A percentile compares a stretch with the other conserved stretches of the same genome.
Evolutionary conservation across 2,329 filamentous ascomycete genomes (phyloP).

Genomic region (Ophiobolus disseminans): DNA sequence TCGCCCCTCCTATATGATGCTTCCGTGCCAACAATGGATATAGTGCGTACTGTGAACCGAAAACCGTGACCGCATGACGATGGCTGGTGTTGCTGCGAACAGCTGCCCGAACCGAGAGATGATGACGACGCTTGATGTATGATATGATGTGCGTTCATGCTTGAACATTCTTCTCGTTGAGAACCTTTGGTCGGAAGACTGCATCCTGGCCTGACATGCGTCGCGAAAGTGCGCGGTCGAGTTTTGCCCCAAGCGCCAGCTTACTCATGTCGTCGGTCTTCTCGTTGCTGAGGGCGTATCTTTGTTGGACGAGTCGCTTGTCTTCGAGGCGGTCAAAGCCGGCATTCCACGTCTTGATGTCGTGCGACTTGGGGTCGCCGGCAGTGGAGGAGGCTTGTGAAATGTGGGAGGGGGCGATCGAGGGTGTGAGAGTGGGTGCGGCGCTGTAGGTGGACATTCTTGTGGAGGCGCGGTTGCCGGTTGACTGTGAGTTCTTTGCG

Average conservation of each 20-base stretch:
- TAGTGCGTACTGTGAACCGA: too few relatives aligned
- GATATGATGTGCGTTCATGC: constrained; percentile 20
- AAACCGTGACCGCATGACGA: not conserved
- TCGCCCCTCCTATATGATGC: too few relatives aligned
- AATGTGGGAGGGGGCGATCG: constrained; percentile 55
- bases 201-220: constrained; percentile 91
- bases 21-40: too few relatives aligned
- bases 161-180: constrained; percentile 47
- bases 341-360: constrained; percentile 78
- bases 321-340: constrained; percentile 89
- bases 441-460: constrained; percentile 60
- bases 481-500: constrained; percentile 37
- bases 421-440: constrained; percentile 59
- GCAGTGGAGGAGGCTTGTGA: constrained; percentile 44
- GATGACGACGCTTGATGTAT: not conserved
- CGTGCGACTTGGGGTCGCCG: constrained; percentile 61
- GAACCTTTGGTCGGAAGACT: constrained; percentile 69
- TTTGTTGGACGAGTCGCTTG: constrained; percentile 81
- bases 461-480: constrained; percentile 49
- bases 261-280: constrained; percentile 85
- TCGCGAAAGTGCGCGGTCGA: constrained; percentile 84
- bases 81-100: not conserved
- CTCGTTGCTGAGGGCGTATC: constrained; percentile 78
- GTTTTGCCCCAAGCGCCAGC: constrained; percentile 85
- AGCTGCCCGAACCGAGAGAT: not conserved